These are phyloP conservation scores for Pseudogymnoascus sp. DNA, from an alignment of 2,329 filamentous ascomycete genomes.

Conservation along the genomic window DNA sequence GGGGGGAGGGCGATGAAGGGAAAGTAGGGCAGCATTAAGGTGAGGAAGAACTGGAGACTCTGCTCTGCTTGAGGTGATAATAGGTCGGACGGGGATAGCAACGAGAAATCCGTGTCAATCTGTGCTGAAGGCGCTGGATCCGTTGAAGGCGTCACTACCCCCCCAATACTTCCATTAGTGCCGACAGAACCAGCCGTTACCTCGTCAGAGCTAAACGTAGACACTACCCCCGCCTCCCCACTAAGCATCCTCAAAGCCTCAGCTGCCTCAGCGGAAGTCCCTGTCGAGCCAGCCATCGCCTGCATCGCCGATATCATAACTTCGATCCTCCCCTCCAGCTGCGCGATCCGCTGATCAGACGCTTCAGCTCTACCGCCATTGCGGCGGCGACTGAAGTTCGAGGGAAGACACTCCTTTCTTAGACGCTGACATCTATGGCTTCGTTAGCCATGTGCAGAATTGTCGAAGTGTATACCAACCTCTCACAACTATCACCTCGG, in stretches of 20 bases:
- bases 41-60: no score
- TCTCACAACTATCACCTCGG: constrained; percentile 23
- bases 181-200: no score
- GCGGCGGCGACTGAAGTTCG: constrained; percentile 30
- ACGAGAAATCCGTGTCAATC: no score
- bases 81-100: no score
- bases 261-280: constrained; percentile 11
- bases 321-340: constrained; percentile 31
- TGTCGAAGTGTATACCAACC: constrained; percentile 16
- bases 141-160: no score
- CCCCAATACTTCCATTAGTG: no score
- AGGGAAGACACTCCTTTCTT: constrained; percentile 30
- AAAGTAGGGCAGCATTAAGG: constrained; percentile 16
- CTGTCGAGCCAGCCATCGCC: constrained; percentile 19
- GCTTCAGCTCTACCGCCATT: constrained; percentile 23
- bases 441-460: constrained; percentile 12
- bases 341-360: constrained; percentile 29
- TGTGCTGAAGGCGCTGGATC: no score
- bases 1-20: constrained; percentile 20
- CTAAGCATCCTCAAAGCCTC: constrained; percentile 9
- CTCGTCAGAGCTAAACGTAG: constrained; percentile 11
- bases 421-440: constrained; percentile 31
- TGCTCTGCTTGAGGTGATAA: no score
- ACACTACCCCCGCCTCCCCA: neutral
- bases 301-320: constrained; percentile 29